Evolutionary conservation across 2,329 filamentous ascomycete species (phyloP).

Genomic region (Westerdykella aurantiaca): DNA sequence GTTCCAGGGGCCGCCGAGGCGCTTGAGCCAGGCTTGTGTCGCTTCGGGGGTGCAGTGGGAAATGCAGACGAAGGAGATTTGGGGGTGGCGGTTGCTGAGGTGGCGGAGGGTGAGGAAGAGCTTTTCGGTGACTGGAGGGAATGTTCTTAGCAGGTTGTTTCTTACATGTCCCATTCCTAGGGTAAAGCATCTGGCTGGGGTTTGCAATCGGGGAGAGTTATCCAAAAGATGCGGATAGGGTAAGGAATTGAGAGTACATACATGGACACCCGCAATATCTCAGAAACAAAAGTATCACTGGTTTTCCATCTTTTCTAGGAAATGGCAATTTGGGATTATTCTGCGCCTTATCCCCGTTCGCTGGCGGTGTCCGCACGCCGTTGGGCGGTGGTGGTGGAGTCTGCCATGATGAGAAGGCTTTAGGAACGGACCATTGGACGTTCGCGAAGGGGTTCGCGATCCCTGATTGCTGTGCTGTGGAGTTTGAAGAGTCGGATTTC

Average conservation of each 20-base stretch:
- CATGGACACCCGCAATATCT: conserved; percentile 34
- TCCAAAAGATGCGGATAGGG: neutral
- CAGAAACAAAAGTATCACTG: conserved; percentile 29
- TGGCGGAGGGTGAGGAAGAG: conserved; percentile 53
- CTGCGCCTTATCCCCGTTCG: conserved; percentile 23
- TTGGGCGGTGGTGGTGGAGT: conserved; percentile 24
- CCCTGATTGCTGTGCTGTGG: conserved; percentile 1
- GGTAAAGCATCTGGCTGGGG: neutral
- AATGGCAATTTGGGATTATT: conserved; percentile 27
- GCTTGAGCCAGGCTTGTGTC: conserved; percentile 53
- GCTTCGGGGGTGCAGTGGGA: conserved; percentile 55
- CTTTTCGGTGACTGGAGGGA: conserved; percentile 33
- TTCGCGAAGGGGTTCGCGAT: conserved; percentile 34
- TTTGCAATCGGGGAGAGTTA: neutral
- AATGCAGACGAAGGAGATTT: conserved; percentile 52
- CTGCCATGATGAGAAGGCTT: conserved; percentile 31
- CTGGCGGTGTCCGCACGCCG: conserved; percentile 22
- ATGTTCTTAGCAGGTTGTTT: neutral
- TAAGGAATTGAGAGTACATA: conserved; percentile 13
- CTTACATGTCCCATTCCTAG: neutral
- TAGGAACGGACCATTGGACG: conserved; percentile 27
- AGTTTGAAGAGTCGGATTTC: conserved; percentile 4
- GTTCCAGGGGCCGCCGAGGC: conserved; percentile 52
- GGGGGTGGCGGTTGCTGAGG: conserved; percentile 49
- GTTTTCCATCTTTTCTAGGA: conserved; percentile 25